Percentiles rank a stretch among this genome's conserved stretches.
phyloP scores from a whole-genome alignment of 345 rosid species.

The Xanthoceras sorbifolium region DNA sequence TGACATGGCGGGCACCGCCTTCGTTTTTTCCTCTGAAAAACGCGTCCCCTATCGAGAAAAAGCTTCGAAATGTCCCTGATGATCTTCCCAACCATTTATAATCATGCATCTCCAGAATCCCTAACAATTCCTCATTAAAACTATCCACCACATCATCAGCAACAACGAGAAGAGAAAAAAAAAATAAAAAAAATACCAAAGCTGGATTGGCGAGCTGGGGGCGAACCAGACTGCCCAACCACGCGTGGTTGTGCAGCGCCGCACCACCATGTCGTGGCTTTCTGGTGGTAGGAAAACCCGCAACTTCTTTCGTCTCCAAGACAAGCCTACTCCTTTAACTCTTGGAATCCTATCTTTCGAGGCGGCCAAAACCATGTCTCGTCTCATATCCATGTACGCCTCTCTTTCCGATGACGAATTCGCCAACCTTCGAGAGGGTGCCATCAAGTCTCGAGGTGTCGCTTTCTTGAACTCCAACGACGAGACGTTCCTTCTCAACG shows the following conservation, averaged over 20 bases:
- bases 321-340: slow-evolving; percentile 15
- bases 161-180: not conserved
- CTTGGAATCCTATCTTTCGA: slow-evolving; percentile 55
- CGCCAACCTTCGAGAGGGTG: slow-evolving; percentile 26
- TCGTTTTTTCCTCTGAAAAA: slow-evolving; percentile 10
- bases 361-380: slow-evolving; percentile 50
- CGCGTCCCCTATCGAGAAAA: slow-evolving; percentile 15
- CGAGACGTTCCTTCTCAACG: slow-evolving; percentile 36
- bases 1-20: not conserved
- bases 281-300: slow-evolving; percentile 14
- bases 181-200: not conserved
- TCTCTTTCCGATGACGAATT: slow-evolving; percentile 40
- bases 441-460: slow-evolving; percentile 43
- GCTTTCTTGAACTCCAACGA: slow-evolving; percentile 38
- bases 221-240: not conserved
- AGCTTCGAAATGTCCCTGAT: slow-evolving; percentile 6
- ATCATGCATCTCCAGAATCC: not conserved
- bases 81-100: not conserved
- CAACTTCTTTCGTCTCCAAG: slow-evolving; percentile 9
- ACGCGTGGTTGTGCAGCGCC: slow-evolving; percentile 17
- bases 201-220: not conserved
- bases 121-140: not conserved
- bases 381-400: slow-evolving; percentile 38
- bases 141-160: not conserved
- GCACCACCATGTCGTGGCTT: slow-evolving; percentile 25